These are phyloP conservation scores for Passalora sequoiae DNA, from an alignment of 2,329 filamentous ascomycete genomes.

Conservation along the genomic window DNA sequence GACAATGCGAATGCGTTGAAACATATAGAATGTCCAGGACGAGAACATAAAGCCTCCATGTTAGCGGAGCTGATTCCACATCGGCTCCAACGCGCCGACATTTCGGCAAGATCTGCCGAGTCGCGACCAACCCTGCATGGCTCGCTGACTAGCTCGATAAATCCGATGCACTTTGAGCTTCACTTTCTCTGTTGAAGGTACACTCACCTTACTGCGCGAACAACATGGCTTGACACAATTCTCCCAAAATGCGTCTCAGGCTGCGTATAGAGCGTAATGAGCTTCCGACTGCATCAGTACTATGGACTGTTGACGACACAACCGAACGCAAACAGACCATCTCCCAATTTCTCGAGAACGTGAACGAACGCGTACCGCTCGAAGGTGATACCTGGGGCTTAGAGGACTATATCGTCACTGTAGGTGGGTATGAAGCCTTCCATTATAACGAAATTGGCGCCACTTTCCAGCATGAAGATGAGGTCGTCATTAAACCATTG, in stretches of 20 bases:
- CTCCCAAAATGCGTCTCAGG: slow-evolving; percentile 60
- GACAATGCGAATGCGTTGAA: too few species aligned
- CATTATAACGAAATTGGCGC: slow-evolving; percentile 71
- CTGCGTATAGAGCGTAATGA: slow-evolving; percentile 67
- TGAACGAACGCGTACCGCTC: slow-evolving; percentile 76
- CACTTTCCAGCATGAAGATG: slow-evolving; percentile 75
- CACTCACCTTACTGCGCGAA: not conserved
- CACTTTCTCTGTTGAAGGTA: not conserved
- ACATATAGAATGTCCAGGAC: too few species aligned
- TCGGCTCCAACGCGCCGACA: too few species aligned
- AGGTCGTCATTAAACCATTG: slow-evolving; percentile 75
- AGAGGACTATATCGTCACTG: slow-evolving; percentile 83
- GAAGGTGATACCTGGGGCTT: slow-evolving; percentile 78
- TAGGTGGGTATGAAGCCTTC: slow-evolving; percentile 74
- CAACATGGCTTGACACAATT: not conserved
- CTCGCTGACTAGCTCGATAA: too few species aligned
- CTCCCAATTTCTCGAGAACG: slow-evolving; percentile 67
- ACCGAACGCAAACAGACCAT: slow-evolving; percentile 50
- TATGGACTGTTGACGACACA: slow-evolving; percentile 59
- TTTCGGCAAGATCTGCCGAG: too few species aligned
- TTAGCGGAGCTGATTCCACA: too few species aligned
- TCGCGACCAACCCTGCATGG: too few species aligned
- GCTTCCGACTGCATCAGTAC: slow-evolving; percentile 64
- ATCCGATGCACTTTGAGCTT: too few species aligned
- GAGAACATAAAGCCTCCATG: too few species aligned